phyloP scores from a whole-genome alignment of 2,329 filamentous ascomycete genomes.

The Trichoderma harzianum region DNA sequence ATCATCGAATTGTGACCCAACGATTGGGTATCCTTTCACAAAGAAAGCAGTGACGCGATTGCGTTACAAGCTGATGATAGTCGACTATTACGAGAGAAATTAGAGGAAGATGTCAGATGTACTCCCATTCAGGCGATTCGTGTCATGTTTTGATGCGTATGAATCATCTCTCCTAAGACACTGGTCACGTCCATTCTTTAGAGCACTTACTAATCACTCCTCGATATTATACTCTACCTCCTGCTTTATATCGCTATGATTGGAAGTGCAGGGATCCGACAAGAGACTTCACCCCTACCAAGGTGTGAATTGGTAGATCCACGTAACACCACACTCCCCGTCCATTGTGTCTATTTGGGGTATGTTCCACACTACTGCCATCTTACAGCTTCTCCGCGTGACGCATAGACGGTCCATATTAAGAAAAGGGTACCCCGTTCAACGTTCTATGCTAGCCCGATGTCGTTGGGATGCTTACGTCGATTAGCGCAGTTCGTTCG shows the following conservation, averaged over 20 bases:
- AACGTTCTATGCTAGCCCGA: not conserved
- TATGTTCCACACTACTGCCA: not conserved
- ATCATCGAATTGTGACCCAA: not conserved
- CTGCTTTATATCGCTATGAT: not conserved
- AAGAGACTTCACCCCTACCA: too few species aligned
- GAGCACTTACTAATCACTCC: not conserved
- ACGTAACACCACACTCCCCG: not conserved
- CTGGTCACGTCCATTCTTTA: not conserved
- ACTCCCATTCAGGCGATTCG: not conserved
- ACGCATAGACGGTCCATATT: not conserved
- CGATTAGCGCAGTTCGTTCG: not conserved
- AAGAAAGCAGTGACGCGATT: not conserved
- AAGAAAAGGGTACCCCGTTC: not conserved
- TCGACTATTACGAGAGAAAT: not conserved
- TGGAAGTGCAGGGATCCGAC: not conserved
- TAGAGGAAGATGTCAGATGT: not conserved
- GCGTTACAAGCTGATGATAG: fast-evolving
- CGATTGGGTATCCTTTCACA: not conserved
- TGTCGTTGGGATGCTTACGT: not conserved
- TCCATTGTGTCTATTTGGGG: not conserved
- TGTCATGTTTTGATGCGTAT: not conserved
- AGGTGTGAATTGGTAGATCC: not conserved
- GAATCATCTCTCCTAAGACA: not conserved
- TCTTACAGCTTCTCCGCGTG: not conserved
- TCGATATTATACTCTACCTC: too few species aligned